Evolutionary conservation across 2,329 filamentous ascomycete genomes (phyloP).

Genomic region (Penicillium capsulatum): DNA sequence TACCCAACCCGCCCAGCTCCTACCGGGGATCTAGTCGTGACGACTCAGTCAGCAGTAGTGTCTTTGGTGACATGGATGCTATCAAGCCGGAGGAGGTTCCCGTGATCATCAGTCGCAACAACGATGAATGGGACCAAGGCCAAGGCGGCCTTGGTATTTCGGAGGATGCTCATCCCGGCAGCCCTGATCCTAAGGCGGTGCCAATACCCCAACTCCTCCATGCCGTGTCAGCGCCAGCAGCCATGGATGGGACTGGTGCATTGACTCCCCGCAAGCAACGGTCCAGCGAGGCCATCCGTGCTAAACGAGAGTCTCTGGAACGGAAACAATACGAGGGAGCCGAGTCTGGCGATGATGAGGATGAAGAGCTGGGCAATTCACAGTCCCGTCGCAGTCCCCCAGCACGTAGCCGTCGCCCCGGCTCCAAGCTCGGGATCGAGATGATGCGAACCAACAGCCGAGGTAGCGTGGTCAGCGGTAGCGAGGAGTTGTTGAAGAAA

Average conservation of each 20-base stretch:
- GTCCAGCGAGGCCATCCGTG: constrained; percentile 68
- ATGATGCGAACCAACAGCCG: constrained; percentile 98
- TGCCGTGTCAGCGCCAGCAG: constrained; percentile 62
- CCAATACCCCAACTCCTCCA: constrained; percentile 54
- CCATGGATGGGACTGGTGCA: constrained; percentile 51
- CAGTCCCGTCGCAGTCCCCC: constrained; percentile 51
- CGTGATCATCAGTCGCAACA: constrained; percentile 68
- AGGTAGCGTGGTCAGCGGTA: constrained; percentile 63
- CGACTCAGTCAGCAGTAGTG: constrained; percentile 76
- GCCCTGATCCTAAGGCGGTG: constrained; percentile 25
- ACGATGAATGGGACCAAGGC: constrained; percentile 65
- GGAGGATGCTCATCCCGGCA: constrained; percentile 46
- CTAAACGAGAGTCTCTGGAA: constrained; percentile 71
- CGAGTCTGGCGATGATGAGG: constrained; percentile 91
- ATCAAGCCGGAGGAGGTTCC: constrained; percentile 73
- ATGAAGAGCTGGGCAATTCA: constrained; percentile 73
- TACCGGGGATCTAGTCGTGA: constrained; percentile 76
- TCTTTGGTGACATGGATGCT: constrained; percentile 82
- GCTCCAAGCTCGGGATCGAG: constrained; percentile 87
- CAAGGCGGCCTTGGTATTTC: constrained; percentile 75
- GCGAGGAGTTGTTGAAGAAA: constrained; percentile 38
- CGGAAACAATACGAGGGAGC: constrained; percentile 67
- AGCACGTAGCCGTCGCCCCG: constrained; percentile 57
- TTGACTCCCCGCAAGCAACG: constrained; percentile 58
- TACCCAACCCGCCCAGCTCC: constrained; percentile 66